Evolutionary conservation across 331 rosid genomes (phyloP).

Genomic region (Dryas integrifolia): DNA sequence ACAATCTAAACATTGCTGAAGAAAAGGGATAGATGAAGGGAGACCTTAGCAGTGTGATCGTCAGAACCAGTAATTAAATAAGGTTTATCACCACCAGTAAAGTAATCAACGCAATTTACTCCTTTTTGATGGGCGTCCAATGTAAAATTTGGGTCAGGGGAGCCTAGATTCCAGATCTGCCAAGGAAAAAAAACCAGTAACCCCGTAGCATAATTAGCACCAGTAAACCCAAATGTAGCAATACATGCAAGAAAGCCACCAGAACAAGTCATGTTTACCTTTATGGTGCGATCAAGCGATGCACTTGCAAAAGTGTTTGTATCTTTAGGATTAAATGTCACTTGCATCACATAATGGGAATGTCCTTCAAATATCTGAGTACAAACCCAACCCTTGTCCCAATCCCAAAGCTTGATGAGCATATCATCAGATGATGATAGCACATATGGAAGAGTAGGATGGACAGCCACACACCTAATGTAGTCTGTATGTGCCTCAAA

Average conservation of each 20-base stretch:
- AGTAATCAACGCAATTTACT: slow-evolving; percentile 96
- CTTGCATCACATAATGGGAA: slow-evolving; percentile 99
- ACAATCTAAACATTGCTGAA: slow-evolving; percentile 15
- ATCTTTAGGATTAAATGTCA: slow-evolving; percentile 97
- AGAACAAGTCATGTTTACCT: slow-evolving; percentile 48
- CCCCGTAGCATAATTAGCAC: slow-evolving; percentile 19
- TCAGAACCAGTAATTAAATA: slow-evolving; percentile 96
- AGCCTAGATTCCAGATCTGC: slow-evolving; percentile 99
- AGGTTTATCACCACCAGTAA: slow-evolving; percentile 98
- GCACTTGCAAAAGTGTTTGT: slow-evolving; percentile 99
- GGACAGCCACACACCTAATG: slow-evolving; percentile 71
- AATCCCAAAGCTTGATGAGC: slow-evolving; percentile 76
- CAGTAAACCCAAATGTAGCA: slow-evolving; percentile 5
- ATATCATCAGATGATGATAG: slow-evolving; percentile 71
- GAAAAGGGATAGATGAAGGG: slow-evolving; percentile 21
- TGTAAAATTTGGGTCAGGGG: slow-evolving; percentile 97
- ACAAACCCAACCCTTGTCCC: slow-evolving; percentile 82
- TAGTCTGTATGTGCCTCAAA: slow-evolving; percentile 67
- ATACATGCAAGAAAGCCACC: slow-evolving; percentile 11
- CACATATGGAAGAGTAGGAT: slow-evolving; percentile 70
- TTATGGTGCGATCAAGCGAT: slow-evolving; percentile 98
- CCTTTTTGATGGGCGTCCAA: slow-evolving; percentile 99
- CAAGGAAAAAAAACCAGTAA: slow-evolving; percentile 34
- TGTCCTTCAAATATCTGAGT: slow-evolving; percentile 99
- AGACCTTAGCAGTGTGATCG: slow-evolving; percentile 98